phyloP scores from a whole-genome alignment of 2,329 filamentous ascomycete species.

The Eutypella sp. region DNA sequence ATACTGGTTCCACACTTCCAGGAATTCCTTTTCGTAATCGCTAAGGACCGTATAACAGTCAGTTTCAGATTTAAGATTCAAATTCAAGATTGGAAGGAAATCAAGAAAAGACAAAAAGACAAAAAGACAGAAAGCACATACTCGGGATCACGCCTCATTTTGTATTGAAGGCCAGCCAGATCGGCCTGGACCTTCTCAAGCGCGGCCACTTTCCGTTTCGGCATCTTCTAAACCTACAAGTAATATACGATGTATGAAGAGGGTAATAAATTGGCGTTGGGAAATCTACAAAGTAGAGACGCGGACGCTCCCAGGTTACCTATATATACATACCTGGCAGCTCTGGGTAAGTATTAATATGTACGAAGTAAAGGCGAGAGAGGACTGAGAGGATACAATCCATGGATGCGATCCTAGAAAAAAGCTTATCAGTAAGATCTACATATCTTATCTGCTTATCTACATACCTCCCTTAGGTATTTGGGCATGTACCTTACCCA shows the following conservation, averaged over 20 bases:
- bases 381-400: too few relatives aligned
- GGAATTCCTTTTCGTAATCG: conserved; percentile 86
- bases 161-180: conserved; percentile 84
- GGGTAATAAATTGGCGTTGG: too few relatives aligned
- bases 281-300: too few relatives aligned
- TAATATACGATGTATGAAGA: neutral
- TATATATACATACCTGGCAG: too few relatives aligned
- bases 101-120: neutral
- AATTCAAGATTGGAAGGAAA: neutral
- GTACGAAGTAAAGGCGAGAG: neutral
- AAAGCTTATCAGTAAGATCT: neutral
- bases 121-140: conserved; percentile 35
- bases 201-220: conserved; percentile 83
- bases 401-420: neutral
- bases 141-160: conserved; percentile 81
- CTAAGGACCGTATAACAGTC: conserved; percentile 31
- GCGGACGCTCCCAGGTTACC: too few relatives aligned
- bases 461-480: neutral
- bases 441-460: neutral
- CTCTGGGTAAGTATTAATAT: neutral
- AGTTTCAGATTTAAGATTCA: conserved; percentile 1
- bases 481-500: too few relatives aligned
- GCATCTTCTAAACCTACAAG: conserved; percentile 49
- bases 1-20: conserved; percentile 86
- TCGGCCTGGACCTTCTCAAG: conserved; percentile 95